Evolutionary conservation across 805 yeast species (phyloP).

Genomic region (Metschnikowia anglica): DNA sequence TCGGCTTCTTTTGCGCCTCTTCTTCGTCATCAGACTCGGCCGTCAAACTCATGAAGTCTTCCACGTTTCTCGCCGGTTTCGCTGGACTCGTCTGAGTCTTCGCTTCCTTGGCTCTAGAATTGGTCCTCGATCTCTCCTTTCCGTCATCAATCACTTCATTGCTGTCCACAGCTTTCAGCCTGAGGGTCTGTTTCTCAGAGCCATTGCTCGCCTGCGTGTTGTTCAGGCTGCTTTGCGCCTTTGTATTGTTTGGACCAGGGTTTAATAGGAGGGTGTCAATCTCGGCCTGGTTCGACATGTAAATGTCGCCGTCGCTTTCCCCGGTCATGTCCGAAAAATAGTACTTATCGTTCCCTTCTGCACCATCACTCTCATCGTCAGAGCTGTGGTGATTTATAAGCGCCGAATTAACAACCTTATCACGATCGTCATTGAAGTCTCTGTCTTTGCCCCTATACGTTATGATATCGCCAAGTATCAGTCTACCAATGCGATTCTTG

Average conservation of each 20-base stretch:
- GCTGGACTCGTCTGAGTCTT: not conserved
- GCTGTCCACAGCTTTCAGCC: too few relatives aligned
- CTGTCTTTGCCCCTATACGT: conserved; percentile 71
- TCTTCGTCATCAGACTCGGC: conserved; percentile 20
- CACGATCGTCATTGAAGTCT: conserved; percentile 75
- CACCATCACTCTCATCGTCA: conserved; percentile 35
- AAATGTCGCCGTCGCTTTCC: conserved; percentile 32
- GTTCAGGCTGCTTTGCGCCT: too few relatives aligned
- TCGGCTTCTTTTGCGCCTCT: conserved; percentile 16
- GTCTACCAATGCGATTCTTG: conserved; percentile 64
- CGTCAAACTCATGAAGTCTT: conserved; percentile 25
- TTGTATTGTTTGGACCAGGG: not conserved
- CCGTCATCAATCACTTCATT: too few relatives aligned
- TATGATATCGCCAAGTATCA: conserved; percentile 77
- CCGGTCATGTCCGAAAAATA: conserved; percentile 45
- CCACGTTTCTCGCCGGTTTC: conserved; percentile 14
- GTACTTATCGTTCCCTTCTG: conserved; percentile 39
- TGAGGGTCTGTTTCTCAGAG: too few relatives aligned
- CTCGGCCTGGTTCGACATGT: not conserved
- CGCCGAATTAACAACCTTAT: conserved; percentile 61
- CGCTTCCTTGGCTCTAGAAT: not conserved
- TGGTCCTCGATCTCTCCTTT: too few relatives aligned
- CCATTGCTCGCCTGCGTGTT: too few relatives aligned
- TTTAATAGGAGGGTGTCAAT: not conserved
- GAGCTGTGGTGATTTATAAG: conserved; percentile 31